Conservation (phyloP, 768 basidiomycete species). For the Candolleomyces aberdarensis region DNA sequence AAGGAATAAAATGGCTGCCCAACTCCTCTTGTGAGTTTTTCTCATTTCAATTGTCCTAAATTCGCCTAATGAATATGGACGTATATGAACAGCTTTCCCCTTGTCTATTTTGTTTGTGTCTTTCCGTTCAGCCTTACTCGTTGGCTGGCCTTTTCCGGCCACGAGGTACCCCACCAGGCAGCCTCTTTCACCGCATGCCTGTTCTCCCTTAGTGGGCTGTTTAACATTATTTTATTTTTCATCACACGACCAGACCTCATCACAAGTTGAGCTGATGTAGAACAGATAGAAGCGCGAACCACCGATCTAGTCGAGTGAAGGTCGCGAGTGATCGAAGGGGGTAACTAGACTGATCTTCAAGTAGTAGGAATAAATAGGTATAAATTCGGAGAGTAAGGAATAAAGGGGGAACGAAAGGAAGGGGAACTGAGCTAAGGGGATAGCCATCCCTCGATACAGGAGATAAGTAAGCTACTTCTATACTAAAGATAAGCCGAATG, state of each 20-base stretch:
- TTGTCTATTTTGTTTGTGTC: conserved; percentile 10
- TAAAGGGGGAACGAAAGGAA: too few relatives aligned
- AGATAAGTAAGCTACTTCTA: too few relatives aligned
- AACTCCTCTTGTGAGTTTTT: conserved; percentile 2
- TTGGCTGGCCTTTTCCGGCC: conserved; percentile 1
- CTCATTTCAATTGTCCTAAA: neutral
- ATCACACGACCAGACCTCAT: conserved; percentile 3
- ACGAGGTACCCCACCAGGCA: conserved; percentile 2
- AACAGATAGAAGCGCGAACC: too few relatives aligned
- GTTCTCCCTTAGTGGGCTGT: conserved; percentile 6
- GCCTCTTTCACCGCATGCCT: conserved; percentile 1
- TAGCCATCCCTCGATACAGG: too few relatives aligned
- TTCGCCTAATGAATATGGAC: neutral
- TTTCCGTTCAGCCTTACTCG: conserved; percentile 1
- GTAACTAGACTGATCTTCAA: too few relatives aligned
- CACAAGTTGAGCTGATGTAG: neutral
- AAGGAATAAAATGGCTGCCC: neutral
- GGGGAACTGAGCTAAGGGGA: too few relatives aligned
- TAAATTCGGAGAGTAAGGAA: too few relatives aligned
- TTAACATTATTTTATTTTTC: conserved; percentile 11
- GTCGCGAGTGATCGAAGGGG: too few relatives aligned
- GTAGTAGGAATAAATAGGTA: too few relatives aligned
- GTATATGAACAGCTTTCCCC: conserved; percentile 1
- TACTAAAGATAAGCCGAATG: too few relatives aligned
- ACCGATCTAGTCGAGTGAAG: too few relatives aligned